Percentiles rank a stretch among this genome's conserved stretches.
Conservation (phyloP, 2,329 filamentous ascomycete species). For the Erysiphe neolycopersici region DNA sequence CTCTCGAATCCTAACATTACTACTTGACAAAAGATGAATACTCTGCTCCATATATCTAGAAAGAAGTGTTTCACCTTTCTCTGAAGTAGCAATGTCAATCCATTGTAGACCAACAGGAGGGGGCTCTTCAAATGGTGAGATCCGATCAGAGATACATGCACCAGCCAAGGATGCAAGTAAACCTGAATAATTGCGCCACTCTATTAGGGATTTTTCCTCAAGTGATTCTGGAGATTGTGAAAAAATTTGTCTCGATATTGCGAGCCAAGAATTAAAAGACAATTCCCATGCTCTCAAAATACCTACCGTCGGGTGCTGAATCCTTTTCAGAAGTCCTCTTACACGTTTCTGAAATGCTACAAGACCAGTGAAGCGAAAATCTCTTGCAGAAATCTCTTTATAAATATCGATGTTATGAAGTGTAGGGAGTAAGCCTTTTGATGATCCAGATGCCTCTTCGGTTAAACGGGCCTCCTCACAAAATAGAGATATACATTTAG, state of each 20-base stretch:
- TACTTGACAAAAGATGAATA: conserved; percentile 36
- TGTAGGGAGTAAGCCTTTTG: conserved; percentile 24
- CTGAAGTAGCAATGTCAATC: conserved; percentile 29
- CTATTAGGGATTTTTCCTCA: conserved; percentile 28
- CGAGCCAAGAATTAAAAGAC: conserved; percentile 37
- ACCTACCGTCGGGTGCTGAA: conserved; percentile 36
- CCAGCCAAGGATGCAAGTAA: conserved; percentile 41
- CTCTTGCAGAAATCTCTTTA: conserved; percentile 32
- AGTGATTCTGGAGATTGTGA: conserved; percentile 22
- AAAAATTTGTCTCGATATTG: conserved; percentile 35
- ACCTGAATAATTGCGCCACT: conserved; percentile 44
- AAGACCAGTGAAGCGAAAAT: conserved; percentile 38
- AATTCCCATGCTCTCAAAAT: conserved; percentile 40
- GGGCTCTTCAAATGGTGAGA: conserved; percentile 27
- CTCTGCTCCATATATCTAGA: conserved; percentile 33
- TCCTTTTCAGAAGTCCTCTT: conserved; percentile 28
- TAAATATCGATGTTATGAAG: conserved; percentile 35
- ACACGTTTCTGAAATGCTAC: conserved; percentile 44
- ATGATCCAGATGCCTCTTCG: conserved; percentile 22
- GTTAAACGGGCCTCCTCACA: conserved; percentile 33
- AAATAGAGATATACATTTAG: conserved; percentile 31
- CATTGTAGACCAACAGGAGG: conserved; percentile 29
- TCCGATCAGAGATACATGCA: conserved; percentile 33
- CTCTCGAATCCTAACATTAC: conserved; percentile 36
- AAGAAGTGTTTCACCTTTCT: conserved; percentile 32